A percentile compares a stretch with the other conserved stretches of the same genome.
Conservation (phyloP, 2,329 filamentous ascomycete genomes). For the Balansia obtecta region DNA sequence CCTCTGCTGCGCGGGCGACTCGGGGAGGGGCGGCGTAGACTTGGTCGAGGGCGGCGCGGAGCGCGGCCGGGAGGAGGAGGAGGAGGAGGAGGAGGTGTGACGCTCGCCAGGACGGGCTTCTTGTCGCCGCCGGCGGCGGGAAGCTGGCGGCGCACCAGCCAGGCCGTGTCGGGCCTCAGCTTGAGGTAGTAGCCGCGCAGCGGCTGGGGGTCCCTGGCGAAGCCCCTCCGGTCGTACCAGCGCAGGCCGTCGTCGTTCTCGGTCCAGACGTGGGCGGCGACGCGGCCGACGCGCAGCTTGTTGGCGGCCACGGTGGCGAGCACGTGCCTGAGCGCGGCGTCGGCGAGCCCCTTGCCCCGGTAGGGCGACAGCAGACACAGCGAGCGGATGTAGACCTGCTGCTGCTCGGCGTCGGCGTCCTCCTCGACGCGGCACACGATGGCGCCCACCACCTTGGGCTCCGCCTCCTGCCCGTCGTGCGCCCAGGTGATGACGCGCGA, state of each 20-base stretch:
- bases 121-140: no score
- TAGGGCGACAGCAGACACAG: conserved; percentile 52
- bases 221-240: conserved; percentile 50
- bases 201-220: conserved; percentile 33
- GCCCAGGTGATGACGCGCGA: conserved; percentile 49
- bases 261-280: conserved; percentile 59
- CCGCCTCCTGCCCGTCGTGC: conserved; percentile 25
- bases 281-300: conserved; percentile 25
- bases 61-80: conserved; percentile 5
- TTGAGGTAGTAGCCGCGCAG: conserved; percentile 49
- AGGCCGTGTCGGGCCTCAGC: conserved; percentile 48
- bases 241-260: conserved; percentile 49
- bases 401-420: conserved; percentile 6
- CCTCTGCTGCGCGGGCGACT: neutral
- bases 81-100: conserved; percentile 20
- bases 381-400: conserved; percentile 52
- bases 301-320: conserved; percentile 24
- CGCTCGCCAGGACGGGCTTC: conserved; percentile 11
- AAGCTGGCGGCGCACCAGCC: no score
- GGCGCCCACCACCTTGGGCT: conserved; percentile 44
- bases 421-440: conserved; percentile 54
- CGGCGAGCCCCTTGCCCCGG: conserved; percentile 44
- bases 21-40: conserved; percentile 12
- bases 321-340: conserved; percentile 43
- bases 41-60: conserved; percentile 11